phyloP scores from a whole-genome alignment of 345 rosid genomes.

The Noccaea caerulescens region DNA sequence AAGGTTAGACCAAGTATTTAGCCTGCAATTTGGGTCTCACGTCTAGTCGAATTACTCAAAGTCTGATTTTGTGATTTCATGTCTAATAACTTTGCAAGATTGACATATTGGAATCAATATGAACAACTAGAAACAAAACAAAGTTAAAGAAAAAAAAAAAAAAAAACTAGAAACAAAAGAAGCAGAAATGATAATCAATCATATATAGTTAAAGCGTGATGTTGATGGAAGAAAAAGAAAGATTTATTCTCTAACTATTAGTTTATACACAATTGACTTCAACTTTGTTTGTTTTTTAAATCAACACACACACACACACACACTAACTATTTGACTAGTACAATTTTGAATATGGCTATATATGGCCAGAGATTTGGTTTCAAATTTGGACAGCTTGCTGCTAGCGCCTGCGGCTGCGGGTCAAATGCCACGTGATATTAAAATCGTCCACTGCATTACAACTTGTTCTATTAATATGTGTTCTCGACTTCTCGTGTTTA shows the following conservation, averaged over 20 bases:
- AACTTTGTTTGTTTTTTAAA: not conserved
- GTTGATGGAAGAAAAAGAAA: conserved; percentile 17
- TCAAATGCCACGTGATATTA: conserved; percentile 33
- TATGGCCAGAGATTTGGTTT: conserved; percentile 13
- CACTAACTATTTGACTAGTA: not conserved
- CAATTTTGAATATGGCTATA: conserved; percentile 11
- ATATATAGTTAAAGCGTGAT: not conserved
- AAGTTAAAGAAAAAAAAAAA: too few species aligned
- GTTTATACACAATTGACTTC: conserved; percentile 14
- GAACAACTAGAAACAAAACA: not conserved
- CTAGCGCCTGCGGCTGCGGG: not conserved
- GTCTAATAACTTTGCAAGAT: not conserved
- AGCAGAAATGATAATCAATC: not conserved
- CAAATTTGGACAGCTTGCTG: conserved; percentile 33
- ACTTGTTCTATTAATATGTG: conserved; percentile 8
- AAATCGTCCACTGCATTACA: conserved; percentile 18
- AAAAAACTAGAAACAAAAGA: not conserved
- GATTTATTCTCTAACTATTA: conserved; percentile 7
- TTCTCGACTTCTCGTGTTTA: conserved; percentile 1
- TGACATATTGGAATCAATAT: not conserved
- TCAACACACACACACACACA: conserved; percentile 6
- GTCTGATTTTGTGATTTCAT: not conserved
- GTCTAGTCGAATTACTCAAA: not conserved
- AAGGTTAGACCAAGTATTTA: not conserved
- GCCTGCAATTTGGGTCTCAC: conserved; percentile 6